phyloP scores from a whole-genome alignment of 495 filamentous ascomycete species.

The Neurospora sp. region DNA sequence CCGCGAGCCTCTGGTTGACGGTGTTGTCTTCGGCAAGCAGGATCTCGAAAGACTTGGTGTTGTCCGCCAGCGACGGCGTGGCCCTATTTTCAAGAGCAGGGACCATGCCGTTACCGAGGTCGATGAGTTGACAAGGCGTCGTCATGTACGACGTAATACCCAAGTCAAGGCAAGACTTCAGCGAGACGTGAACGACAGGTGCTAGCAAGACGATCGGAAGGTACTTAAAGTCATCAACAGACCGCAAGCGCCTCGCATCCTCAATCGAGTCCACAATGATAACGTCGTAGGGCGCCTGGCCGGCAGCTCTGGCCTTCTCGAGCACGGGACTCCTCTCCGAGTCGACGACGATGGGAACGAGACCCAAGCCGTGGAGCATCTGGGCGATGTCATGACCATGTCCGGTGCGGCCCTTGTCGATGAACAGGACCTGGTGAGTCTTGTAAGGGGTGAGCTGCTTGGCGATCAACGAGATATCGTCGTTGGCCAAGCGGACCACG shows the following conservation, averaged over 20 bases:
- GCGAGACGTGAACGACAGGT: conserved; percentile 79
- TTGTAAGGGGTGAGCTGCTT: conserved; percentile 83
- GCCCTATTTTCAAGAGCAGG: conserved; percentile 94
- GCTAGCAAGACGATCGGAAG: conserved; percentile 92
- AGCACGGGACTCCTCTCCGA: conserved; percentile 46
- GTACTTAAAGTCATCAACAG: conserved; percentile 92
- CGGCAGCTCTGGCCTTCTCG: conserved; percentile 38
- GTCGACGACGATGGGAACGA: conserved; percentile 74
- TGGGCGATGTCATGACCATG: conserved; percentile 64
- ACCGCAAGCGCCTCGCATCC: conserved; percentile 72
- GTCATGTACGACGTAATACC: conserved; percentile 99
- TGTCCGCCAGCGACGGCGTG: conserved; percentile 82
- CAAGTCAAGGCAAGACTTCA: conserved; percentile 91
- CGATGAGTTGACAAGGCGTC: conserved; percentile 87
- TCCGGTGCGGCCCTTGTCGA: conserved; percentile 83
- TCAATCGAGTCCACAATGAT: conserved; percentile 94
- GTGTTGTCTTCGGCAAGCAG: conserved; percentile 95
- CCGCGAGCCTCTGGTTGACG: conserved; percentile 91
- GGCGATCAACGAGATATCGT: conserved; percentile 69
- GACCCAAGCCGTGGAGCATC: conserved; percentile 69
- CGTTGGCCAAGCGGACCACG: conserved; percentile 75
- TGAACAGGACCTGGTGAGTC: conserved; percentile 87
- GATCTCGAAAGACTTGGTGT: conserved; percentile 93
- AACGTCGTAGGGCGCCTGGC: conserved; percentile 73
- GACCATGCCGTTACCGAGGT: conserved; percentile 96